These are phyloP conservation scores for Gynochthodes officinalis DNA, from an alignment of 257 asterid genomes.

Conservation along the genomic window DNA sequence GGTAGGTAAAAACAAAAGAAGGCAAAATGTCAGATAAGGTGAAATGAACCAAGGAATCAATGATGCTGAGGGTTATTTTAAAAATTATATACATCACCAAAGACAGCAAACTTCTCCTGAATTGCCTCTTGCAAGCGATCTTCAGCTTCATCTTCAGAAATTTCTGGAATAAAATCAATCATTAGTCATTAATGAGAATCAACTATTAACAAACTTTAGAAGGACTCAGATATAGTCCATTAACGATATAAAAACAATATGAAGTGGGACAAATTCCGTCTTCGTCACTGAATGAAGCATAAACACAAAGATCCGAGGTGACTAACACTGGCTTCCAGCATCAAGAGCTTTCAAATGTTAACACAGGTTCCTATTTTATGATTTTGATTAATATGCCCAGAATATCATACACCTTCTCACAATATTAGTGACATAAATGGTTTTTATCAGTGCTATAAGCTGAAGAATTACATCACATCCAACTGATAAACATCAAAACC, in stretches of 20 bases:
- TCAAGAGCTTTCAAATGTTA: neutral
- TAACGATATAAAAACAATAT: neutral
- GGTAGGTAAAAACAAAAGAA: neutral
- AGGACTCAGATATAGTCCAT: neutral
- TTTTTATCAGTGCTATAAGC: neutral
- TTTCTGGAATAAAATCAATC: constrained; percentile 49
- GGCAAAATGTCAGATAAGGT: neutral
- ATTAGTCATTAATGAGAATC: neutral
- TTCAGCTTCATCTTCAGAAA: constrained; percentile 98
- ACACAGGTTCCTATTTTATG: neutral
- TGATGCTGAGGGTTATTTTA: constrained; percentile 1
- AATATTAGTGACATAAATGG: neutral
- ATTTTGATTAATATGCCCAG: neutral
- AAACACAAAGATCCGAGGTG: neutral
- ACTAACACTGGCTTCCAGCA: neutral
- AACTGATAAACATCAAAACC: neutral
- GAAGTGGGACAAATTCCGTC: constrained; percentile 6
- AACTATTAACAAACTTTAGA: neutral
- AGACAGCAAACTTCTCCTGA: constrained; percentile 91
- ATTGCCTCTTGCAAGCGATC: constrained; percentile 93
- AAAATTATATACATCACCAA: constrained; percentile 72
- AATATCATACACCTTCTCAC: neutral
- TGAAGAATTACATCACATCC: neutral
- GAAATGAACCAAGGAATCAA: constrained; percentile 3
- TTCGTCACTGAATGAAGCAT: neutral